Evolutionary conservation across 2,329 filamentous ascomycete genomes (phyloP), one percentile per base, ranked within the genome.

Genomic region (Exophiala spinifera): DNA sequence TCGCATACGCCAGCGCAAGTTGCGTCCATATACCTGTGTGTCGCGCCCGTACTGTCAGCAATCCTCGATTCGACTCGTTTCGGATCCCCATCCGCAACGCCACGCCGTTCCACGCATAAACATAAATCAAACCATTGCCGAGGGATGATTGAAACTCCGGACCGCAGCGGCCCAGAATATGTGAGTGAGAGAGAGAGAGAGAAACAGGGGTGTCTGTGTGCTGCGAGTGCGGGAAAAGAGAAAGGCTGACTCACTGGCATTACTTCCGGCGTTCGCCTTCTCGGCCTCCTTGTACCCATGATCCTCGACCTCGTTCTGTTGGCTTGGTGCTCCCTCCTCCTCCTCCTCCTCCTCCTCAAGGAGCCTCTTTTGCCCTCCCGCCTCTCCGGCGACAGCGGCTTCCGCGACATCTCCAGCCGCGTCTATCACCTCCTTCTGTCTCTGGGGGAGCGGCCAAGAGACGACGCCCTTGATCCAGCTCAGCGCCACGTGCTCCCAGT

Each of bases 1-100:
- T 89, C 23, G 92, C 92, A 68, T 99, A 99, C 11, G 94, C 94
- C 46, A 99, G 80, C 14, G 89, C 91, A 25, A 99, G 77, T 69
- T 96, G 91, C 7, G 94, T 97, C 82, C 83, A 86, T 47, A 87
- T 75, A 65, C 82, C 83, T 86, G 61, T 46, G n/a, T 36, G 20
- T 20, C 19, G 40, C 28, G n/a, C 55, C 49, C 52, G 34, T 7
- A 11, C 51, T 36, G 61, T 66, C 46, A 65, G 55, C 51, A 33
- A 25, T 25, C 7, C 10, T 42, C 19, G 13, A 17, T 19, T 14
- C 36, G 6, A n/a, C n/a, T n/a, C n/a, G n/a, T n/a, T n/a, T n/a
- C n/a, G n/a, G n/a, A n/a, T n/a, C n/a, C n/a, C n/a, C n/a, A n/a
- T n/a, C n/a, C n/a, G n/a, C n/a, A n/a, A n/a, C n/a, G n/a, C n/a